A percentile compares a stretch with the other conserved stretches of the same genome.
Conservation (phyloP, 495 filamentous ascomycete species). For the Margaritispora aquatica region DNA sequence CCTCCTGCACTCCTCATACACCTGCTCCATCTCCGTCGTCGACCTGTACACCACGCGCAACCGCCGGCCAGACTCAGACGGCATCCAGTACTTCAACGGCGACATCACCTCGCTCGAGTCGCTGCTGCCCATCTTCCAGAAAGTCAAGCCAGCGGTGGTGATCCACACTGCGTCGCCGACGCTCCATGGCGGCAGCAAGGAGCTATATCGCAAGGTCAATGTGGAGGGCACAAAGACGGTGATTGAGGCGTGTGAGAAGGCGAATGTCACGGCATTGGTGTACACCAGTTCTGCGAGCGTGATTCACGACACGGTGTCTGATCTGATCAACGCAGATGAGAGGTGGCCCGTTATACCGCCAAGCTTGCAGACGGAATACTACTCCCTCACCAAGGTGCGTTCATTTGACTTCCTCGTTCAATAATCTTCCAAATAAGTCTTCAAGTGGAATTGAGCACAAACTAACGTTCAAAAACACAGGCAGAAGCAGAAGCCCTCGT, state of each 20-base stretch:
- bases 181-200: conserved; percentile 42
- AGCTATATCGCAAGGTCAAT: conserved; percentile 79
- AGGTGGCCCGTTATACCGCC: conserved; percentile 72
- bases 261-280: conserved; percentile 83
- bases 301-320: conserved; percentile 70
- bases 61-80: conserved; percentile 56
- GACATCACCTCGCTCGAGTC: conserved; percentile 74
- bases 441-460: background rate
- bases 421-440: too few species aligned
- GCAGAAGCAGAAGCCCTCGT: conserved; percentile 83
- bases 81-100: conserved; percentile 72
- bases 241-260: conserved; percentile 66
- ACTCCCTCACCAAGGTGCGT: conserved; percentile 79
- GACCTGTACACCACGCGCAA: conserved; percentile 77
- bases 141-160: conserved; percentile 75
- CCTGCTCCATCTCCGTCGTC: conserved; percentile 68
- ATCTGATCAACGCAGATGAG: conserved; percentile 89
- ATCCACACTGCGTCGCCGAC: conserved; percentile 90
- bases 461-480: conserved; percentile 39
- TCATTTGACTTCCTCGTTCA: too few species aligned
- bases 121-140: conserved; percentile 59
- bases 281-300: conserved; percentile 91
- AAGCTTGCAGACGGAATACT: conserved; percentile 74
- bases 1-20: conserved; percentile 47
- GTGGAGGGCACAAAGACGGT: conserved; percentile 81